phyloP scores from a whole-genome alignment of 2,329 filamentous ascomycete genomes.

The Fusarium haematococcum region DNA sequence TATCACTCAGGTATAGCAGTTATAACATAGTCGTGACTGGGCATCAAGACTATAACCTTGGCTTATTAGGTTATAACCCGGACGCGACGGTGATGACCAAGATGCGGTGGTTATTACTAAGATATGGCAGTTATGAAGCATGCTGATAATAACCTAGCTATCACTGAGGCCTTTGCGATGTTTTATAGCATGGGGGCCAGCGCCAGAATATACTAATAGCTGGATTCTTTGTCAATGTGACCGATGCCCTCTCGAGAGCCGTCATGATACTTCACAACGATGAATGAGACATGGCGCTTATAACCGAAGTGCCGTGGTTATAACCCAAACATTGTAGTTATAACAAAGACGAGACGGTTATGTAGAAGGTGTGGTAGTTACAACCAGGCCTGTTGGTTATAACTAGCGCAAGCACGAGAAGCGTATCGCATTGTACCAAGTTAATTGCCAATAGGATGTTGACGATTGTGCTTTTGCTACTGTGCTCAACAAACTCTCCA shows the following conservation, averaged over 20 bases:
- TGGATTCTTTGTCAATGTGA: neutral
- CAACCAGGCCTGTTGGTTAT: neutral
- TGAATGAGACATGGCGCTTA: neutral
- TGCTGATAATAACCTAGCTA: neutral
- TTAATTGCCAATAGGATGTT: neutral
- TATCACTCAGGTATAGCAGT: neutral
- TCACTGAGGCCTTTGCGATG: neutral
- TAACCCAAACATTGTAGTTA: neutral
- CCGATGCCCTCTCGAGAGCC: neutral
- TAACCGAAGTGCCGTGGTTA: neutral
- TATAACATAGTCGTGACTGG: neutral
- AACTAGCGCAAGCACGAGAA: neutral
- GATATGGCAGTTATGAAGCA: neutral
- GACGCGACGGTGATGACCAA: no score
- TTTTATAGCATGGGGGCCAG: no score
- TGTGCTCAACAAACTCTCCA: neutral
- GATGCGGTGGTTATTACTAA: neutral
- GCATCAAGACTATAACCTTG: neutral
- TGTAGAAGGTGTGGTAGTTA: neutral
- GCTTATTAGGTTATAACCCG: no score
- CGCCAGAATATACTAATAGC: no score
- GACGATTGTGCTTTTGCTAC: neutral
- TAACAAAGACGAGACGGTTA: neutral
- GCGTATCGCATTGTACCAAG: neutral
- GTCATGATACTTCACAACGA: neutral